phyloP scores from a whole-genome alignment of 2,329 filamentous ascomycete species.

The Ascochyta koolunga region DNA sequence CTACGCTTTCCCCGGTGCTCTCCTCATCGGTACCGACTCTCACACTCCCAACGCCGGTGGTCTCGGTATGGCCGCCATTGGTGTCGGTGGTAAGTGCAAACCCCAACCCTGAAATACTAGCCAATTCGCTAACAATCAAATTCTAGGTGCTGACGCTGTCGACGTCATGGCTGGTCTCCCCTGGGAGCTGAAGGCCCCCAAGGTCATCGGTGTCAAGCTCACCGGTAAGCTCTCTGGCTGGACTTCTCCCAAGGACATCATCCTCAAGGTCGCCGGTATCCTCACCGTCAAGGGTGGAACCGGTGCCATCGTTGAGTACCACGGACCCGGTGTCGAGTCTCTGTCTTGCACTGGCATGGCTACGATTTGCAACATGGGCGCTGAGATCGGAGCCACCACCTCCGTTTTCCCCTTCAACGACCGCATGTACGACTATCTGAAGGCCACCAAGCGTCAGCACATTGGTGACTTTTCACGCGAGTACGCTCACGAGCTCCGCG shows the following conservation, averaged over 20 bases:
- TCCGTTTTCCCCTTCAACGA: constrained; percentile 98
- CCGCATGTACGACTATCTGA: constrained; percentile 95
- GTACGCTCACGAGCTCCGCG: constrained; percentile 84
- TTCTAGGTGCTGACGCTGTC: constrained; percentile 82
- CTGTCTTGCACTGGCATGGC: constrained; percentile 87
- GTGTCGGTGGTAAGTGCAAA: constrained; percentile 71
- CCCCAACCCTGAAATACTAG: not conserved
- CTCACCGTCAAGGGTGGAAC: constrained; percentile 98
- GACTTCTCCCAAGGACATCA: constrained; percentile 95
- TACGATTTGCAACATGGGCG: constrained; percentile 65
- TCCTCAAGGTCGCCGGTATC: constrained; percentile 95
- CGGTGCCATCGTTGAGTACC: constrained; percentile 84
- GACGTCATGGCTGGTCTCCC: constrained; percentile 97
- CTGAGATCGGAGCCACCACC: constrained; percentile 80
- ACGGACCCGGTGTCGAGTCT: constrained; percentile 72
- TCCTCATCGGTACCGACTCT: constrained; percentile 96
- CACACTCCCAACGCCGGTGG: constrained; percentile 98
- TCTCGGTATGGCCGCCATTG: constrained; percentile 92
- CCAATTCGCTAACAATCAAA: constrained; percentile 1
- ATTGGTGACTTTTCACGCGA: constrained; percentile 89
- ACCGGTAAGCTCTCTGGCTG: constrained; percentile 89
- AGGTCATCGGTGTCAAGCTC: constrained; percentile 94
- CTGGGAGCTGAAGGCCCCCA: constrained; percentile 98
- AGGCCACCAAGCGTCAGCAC: constrained; percentile 84
- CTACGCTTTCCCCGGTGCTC: constrained; percentile 98